These are phyloP conservation scores for Brassica carinata DNA, from an alignment of 345 rosid species.

Conservation along the genomic window DNA sequence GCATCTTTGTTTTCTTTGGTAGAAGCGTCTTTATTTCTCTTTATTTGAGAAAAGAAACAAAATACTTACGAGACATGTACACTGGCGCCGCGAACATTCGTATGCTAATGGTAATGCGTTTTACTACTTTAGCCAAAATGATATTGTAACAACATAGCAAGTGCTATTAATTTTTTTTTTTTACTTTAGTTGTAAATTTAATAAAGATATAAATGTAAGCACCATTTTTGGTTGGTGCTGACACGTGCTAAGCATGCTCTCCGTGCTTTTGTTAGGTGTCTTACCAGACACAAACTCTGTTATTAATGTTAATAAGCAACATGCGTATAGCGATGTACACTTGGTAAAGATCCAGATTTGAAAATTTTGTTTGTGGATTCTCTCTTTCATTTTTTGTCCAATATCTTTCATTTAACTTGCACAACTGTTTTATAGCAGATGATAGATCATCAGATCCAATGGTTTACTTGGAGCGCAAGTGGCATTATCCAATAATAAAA, in stretches of 20 bases:
- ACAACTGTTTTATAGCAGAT: too few relatives aligned
- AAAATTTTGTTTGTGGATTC: background rate
- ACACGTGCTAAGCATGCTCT: background rate
- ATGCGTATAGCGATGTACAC: background rate
- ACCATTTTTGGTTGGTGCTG: background rate
- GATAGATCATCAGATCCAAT: too few relatives aligned
- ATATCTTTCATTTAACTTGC: too few relatives aligned
- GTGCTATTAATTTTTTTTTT: background rate
- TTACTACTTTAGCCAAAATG: background rate
- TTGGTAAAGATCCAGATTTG: background rate
- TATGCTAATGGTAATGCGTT: background rate
- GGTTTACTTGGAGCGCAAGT: too few relatives aligned
- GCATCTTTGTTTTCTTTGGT: background rate
- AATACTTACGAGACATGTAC: background rate
- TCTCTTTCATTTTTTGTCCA: background rate
- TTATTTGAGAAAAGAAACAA: background rate
- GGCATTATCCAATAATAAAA: too few relatives aligned
- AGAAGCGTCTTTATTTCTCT: background rate
- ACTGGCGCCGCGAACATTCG: background rate
- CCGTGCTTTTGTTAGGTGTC: background rate
- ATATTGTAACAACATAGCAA: background rate
- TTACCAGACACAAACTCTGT: background rate
- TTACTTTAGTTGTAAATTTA: background rate
- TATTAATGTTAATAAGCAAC: background rate
- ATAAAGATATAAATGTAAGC: background rate